Conservation (phyloP, 2,329 filamentous ascomycete species). For the Botryotinia globosa region DNA sequence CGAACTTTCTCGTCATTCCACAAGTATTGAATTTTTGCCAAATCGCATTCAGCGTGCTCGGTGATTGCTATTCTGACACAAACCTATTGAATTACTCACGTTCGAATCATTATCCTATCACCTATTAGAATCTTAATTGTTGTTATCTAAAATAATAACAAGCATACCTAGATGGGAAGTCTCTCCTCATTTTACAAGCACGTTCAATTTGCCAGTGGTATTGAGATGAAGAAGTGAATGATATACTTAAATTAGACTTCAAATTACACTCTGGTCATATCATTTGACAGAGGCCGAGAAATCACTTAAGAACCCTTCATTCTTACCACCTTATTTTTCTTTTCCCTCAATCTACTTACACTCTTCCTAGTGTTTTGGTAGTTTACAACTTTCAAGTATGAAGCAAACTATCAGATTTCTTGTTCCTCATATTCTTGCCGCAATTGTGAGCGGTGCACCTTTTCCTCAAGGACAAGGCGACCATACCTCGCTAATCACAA, state of each 20-base stretch:
- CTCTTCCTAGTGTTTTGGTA: not conserved
- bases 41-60: not conserved
- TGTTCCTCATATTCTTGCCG: not conserved
- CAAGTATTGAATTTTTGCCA: conserved; percentile 5
- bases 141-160: conserved; percentile 4
- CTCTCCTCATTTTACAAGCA: not conserved
- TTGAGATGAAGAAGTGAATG: not conserved
- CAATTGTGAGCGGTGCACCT: conserved; percentile 8
- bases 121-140: not conserved
- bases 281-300: not conserved
- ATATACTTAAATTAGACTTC: not conserved
- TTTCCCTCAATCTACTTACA: not conserved
- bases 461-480: not conserved
- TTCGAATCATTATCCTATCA: conserved; percentile 9
- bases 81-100: conserved; percentile 10
- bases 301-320: not conserved
- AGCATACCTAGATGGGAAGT: not conserved
- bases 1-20: conserved; percentile 7
- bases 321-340: not conserved
- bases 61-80: not conserved
- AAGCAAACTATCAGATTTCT: conserved; percentile 1
- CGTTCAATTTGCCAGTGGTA: not conserved
- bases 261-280: not conserved
- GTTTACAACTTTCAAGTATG: conserved; percentile 6
- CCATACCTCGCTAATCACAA: not conserved